Base-by-base conservation (phyloP, 106 monocot species). In the Amphibolis antarctica region DNA sequence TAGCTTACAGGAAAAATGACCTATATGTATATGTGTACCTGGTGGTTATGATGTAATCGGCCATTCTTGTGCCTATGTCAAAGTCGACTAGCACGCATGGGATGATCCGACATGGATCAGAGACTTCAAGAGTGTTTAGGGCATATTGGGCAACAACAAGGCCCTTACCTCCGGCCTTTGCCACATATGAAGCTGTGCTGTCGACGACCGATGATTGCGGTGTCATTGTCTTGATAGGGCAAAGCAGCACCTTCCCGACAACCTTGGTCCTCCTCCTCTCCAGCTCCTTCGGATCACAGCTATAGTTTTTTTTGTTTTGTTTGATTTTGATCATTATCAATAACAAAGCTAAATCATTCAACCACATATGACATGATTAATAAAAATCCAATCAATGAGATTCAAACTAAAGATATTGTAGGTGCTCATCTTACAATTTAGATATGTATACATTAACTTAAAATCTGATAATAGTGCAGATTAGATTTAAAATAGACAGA, bases 141-240 rank as follows among this genome's bases (percentile, higher is more conserved):
- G 67, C 42, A 24, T 67, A 67, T 26, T 67, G 67, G 10, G 67
- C 67, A 9, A 55, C 44, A 23, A 67, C 18, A 1, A 67, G 24
- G 5, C 67, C 67, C 25, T 42, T 45, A 4, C 55, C 67, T 15
- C 67, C 67, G 1, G 46, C 36, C 15, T 55, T 24, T 14, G 44
- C 24, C 44, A 67, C 67, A 10, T 56, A 14, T 25, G 54, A 27
- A 23, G 55, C 67, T 23, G 28, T 25, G 24, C 12, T 14, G 31
- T 13, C 21, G 24, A 67, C 28, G 1, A 53, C 10, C 1, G 53
- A 43, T 14, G 55, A 25, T 30, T 44, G 53, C 4, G 47, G 67
- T 18, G 55, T 56, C 13, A 44, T 43, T 10, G 26, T 44, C 10
- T 31, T 54, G 42, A n/a, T n/a, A n/a, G 55, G 29, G 18, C 67